Conservation (phyloP, 2,329 filamentous ascomycete species). For the Pseudocercospora fijiensis region DNA sequence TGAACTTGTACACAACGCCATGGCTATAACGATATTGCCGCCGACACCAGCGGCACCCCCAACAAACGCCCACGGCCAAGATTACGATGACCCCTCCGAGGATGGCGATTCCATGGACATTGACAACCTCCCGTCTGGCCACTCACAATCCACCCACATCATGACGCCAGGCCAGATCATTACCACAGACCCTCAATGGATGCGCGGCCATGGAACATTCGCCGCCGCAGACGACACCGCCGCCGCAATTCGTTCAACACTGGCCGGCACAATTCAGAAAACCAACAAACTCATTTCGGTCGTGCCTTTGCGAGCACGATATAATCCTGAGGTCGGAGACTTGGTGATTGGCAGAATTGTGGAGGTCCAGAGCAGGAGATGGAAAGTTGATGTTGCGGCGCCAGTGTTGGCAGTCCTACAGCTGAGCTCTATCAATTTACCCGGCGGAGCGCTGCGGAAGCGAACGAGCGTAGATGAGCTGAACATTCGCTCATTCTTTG, state of each 20-base stretch:
- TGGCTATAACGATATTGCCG: conserved; percentile 61
- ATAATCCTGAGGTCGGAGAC: conserved; percentile 94
- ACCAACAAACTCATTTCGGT: conserved; percentile 97
- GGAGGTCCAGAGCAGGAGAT: conserved; percentile 88
- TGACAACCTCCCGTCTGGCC: conserved; percentile 51
- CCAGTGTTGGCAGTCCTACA: conserved; percentile 82
- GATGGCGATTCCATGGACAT: conserved; percentile 42
- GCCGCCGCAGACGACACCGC: conserved; percentile 55
- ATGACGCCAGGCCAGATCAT: conserved; percentile 88
- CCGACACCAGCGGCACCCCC: conserved; percentile 46
- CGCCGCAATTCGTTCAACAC: conserved; percentile 77
- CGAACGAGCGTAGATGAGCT: conserved; percentile 94
- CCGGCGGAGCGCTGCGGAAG: conserved; percentile 86
- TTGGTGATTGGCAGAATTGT: conserved; percentile 90
- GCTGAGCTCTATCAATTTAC: conserved; percentile 87
- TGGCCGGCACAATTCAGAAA: conserved; percentile 84
- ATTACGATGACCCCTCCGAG: conserved; percentile 35
- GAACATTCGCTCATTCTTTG: conserved; percentile 96
- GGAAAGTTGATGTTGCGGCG: conserved; percentile 92
- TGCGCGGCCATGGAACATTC: conserved; percentile 95
- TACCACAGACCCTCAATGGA: conserved; percentile 93
- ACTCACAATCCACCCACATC: conserved; percentile 52
- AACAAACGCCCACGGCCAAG: conserved; percentile 24
- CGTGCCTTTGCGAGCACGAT: conserved; percentile 83
- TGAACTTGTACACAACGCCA: conserved; percentile 34